Evolutionary conservation across 2,329 filamentous ascomycete genomes (phyloP).

Genomic region (Trichoderma arundinaceum): DNA sequence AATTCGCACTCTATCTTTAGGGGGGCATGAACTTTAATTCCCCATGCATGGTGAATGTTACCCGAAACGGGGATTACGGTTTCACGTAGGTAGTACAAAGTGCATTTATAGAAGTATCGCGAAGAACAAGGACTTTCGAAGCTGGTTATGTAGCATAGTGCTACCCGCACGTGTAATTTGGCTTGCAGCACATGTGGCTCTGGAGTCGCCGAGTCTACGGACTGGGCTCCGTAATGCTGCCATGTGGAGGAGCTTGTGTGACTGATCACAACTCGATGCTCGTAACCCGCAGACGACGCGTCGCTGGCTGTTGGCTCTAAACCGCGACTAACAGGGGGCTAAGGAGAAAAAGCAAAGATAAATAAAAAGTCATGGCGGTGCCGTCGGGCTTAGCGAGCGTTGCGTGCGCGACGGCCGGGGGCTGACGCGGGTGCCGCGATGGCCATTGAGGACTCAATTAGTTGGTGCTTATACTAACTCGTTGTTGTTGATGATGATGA

Average conservation of each 20-base stretch:
- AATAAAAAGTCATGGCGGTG: neutral
- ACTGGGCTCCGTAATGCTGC: neutral
- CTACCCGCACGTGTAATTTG: slow-evolving; percentile 8
- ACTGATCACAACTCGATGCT: slow-evolving; percentile 5
- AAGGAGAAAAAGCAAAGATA: neutral
- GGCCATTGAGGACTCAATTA: neutral
- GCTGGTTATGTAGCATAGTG: too few relatives aligned
- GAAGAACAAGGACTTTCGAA: neutral
- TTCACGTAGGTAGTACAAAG: neutral
- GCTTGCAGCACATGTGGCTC: neutral
- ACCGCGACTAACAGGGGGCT: slow-evolving; percentile 11
- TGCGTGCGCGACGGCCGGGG: neutral
- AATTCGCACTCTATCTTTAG: slow-evolving; percentile 3
- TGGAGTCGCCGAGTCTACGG: neutral
- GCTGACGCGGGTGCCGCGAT: slow-evolving; percentile 7
- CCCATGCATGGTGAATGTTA: neutral
- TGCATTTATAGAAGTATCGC: neutral
- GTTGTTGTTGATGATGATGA: neutral
- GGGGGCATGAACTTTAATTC: slow-evolving; percentile 16
- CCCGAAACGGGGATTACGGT: slow-evolving; percentile 1
- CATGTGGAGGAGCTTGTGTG: slow-evolving; percentile 1
- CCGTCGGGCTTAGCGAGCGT: slow-evolving; percentile 1
- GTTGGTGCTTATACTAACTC: neutral
- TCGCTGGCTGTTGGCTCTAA: slow-evolving; percentile 5
- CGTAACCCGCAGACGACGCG: slow-evolving; percentile 8